Evolutionary conservation across 108 stramenopile species (phyloP).

Genomic region (Skeletonema tropicum): DNA sequence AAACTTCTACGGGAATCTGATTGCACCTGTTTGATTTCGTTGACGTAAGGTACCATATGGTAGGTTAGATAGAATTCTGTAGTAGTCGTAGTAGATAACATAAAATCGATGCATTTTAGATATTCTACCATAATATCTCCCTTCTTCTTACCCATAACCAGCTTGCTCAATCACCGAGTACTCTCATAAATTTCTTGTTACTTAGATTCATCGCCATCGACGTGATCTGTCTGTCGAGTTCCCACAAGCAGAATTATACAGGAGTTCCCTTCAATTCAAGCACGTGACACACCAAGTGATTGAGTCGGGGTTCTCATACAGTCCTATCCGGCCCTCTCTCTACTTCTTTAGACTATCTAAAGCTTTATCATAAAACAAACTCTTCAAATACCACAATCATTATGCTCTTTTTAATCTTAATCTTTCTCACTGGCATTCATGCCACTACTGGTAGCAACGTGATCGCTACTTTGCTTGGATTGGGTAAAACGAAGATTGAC

Average conservation of each 20-base stretch:
- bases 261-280: too few relatives aligned
- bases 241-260: too few relatives aligned
- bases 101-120: neutral
- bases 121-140: neutral
- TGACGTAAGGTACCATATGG: neutral
- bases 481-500: neutral
- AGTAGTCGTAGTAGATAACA: neutral
- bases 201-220: too few relatives aligned
- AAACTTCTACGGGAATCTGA: neutral
- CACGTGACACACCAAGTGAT: too few relatives aligned
- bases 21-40: neutral
- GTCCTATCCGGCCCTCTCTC: too few relatives aligned
- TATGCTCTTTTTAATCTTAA: neutral
- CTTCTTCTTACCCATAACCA: too few relatives aligned
- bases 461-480: neutral
- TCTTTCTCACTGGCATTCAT: too few relatives aligned
- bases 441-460: neutral
- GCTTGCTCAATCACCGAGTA: too few relatives aligned
- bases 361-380: conserved; percentile 3
- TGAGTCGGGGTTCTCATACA: too few relatives aligned
- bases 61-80: neutral
- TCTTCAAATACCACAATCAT: neutral
- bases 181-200: too few relatives aligned
- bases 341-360: too few relatives aligned
- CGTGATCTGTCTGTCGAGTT: too few relatives aligned